These are phyloP conservation scores for Styphnolobium japonicum DNA, from an alignment of 306 rosid genomes.

Conservation along the genomic window DNA sequence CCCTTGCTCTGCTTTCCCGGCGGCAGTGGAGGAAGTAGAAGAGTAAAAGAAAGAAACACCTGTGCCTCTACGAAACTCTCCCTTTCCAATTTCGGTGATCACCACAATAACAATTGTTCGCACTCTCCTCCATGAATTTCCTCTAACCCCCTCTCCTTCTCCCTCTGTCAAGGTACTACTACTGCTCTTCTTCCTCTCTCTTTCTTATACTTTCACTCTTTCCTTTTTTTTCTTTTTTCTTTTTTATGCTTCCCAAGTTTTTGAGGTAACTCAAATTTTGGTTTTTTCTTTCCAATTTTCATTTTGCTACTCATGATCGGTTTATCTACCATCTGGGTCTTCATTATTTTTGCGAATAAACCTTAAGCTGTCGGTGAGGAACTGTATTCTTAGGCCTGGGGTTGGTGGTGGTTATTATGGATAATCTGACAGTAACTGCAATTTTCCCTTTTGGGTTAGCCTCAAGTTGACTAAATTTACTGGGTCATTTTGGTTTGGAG, in stretches of 20 bases:
- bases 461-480: not conserved
- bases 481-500: slow-evolving; percentile 27
- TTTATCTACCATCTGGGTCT: slow-evolving; percentile 30
- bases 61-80: slow-evolving; percentile 73
- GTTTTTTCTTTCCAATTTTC: not conserved
- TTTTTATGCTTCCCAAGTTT: not conserved
- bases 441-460: not conserved
- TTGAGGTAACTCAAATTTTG: slow-evolving; percentile 8
- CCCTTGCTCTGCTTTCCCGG: slow-evolving; percentile 54
- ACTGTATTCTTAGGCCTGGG: slow-evolving; percentile 15
- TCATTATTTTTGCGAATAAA: slow-evolving; percentile 19
- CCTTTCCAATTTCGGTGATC: slow-evolving; percentile 29
- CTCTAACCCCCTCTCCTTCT: slow-evolving; percentile 1
- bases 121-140: slow-evolving; percentile 28
- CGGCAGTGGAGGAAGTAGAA: slow-evolving; percentile 60
- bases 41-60: slow-evolving; percentile 58
- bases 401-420: slow-evolving; percentile 24
- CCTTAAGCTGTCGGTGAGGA: not conserved
- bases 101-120: not conserved
- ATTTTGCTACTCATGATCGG: slow-evolving; percentile 23
- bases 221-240: not conserved
- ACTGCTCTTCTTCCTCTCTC: slow-evolving; percentile 14
- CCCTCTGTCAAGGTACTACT: slow-evolving; percentile 21
- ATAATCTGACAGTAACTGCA: not conserved
- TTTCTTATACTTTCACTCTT: not conserved